Percentiles rank a stretch among this genome's conserved stretches.
Conservation (phyloP, 495 filamentous ascomycete genomes). For the Penicillium nucicola region DNA sequence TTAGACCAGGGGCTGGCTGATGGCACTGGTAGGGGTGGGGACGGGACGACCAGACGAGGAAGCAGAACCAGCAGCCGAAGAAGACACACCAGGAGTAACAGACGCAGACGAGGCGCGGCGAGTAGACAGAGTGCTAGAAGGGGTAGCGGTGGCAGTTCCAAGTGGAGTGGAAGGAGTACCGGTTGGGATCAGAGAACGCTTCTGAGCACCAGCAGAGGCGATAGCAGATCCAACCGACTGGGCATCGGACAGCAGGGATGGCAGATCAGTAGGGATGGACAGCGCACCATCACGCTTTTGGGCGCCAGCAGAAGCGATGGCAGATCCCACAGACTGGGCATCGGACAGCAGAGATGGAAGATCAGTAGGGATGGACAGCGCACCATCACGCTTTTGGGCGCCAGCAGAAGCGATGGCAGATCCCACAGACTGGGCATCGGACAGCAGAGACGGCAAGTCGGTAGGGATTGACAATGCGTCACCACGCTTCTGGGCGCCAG, state of each 20-base stretch:
- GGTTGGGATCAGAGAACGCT: neutral
- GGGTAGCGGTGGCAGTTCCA: neutral
- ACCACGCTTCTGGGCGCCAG: constrained; percentile 7
- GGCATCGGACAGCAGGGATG: constrained; percentile 6
- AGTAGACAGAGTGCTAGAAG: neutral
- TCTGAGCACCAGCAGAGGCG: constrained; percentile 10
- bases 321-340: constrained; percentile 5
- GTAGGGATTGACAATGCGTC: constrained; percentile 1
- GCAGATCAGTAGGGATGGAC: constrained; percentile 7
- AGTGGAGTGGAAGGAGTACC: neutral
- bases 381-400: constrained; percentile 10
- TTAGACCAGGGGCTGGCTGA: neutral
- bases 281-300: constrained; percentile 13
- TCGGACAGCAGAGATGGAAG: constrained; percentile 11
- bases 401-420: constrained; percentile 1
- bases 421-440: constrained; percentile 6
- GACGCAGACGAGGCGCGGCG: neutral
- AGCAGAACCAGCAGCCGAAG: neutral
- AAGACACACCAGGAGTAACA: neutral
- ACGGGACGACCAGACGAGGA: neutral
- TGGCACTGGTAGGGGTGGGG: neutral
- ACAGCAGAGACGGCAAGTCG: constrained; percentile 2
- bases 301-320: constrained; percentile 5
- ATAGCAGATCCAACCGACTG: constrained; percentile 5
- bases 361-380: constrained; percentile 13